Base-by-base conservation (phyloP, 2,329 filamentous ascomycete species). In the Calonectria crousiana region DNA sequence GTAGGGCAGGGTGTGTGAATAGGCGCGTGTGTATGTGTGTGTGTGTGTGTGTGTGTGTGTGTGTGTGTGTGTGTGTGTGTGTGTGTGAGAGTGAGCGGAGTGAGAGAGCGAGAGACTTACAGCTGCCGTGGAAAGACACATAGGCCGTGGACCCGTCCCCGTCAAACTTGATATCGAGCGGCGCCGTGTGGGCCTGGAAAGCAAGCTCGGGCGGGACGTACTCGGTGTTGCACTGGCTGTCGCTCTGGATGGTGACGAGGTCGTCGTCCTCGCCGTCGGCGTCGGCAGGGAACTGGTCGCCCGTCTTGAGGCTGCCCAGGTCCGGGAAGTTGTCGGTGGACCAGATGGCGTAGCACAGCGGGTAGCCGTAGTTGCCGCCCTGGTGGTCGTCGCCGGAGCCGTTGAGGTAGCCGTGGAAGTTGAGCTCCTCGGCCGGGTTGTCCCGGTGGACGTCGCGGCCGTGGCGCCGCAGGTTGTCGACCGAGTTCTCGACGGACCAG, bases 351-450 rank as follows among this genome's bases (percentile, higher is more conserved):
- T 92, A 93, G 85, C 94, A 95, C 58, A 87, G 84, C 2, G 94
- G 94, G 80, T 95, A 95, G 28, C 93, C 94, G 79, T 93, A 93
- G 82, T 95, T 94, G 4, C 83, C 83, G 20, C 86, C 86, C 69
- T 84, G 82, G 26, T 81, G 70, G 14, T 76, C 80, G 0, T 76
- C 76, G 0, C 76, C 76, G 13, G 83, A 78, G 18, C 82, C 79
- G 74, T 83, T 82, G 60, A 94, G 85, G 72, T 88, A 89, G 4
- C 93, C 93, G 74, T 93, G 90, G 82, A 91, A 94, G 83, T 95
- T 95, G 82, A 95, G 84, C 83, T 95, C 92, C 81, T 95, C 94
- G 20, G 89, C 93, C 0, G 93, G 93, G 79, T 95, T 95, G 78
- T 94, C 87, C 74, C 90, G 83, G 77, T 93, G 91, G 56, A 94